phyloP scores from a whole-genome alignment of 1,284 basidiomycete species.

The Ganoderma lingzhi region DNA sequence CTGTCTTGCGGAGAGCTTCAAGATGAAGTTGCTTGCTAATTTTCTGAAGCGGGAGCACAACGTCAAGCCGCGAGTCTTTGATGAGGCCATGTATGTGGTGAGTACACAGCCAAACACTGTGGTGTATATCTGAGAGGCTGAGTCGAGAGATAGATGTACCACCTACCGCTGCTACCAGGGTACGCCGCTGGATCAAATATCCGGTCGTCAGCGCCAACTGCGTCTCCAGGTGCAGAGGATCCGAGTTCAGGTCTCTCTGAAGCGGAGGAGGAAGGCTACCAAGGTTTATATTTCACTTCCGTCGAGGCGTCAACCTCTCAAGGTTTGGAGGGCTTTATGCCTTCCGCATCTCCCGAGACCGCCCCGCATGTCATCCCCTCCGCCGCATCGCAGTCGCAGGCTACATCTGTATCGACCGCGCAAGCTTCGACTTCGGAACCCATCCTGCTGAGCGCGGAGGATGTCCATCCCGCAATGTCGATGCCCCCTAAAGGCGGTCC shows the following conservation, averaged over 20 bases:
- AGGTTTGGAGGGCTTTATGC: constrained; percentile 60
- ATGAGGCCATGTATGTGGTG: constrained; percentile 93
- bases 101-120: constrained; percentile 44
- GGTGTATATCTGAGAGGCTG: not conserved
- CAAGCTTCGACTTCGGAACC: constrained; percentile 4
- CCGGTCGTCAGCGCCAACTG: constrained; percentile 79
- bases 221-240: constrained; percentile 62
- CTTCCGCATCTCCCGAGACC: constrained; percentile 54
- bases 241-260: constrained; percentile 77
- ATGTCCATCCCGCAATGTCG: constrained; percentile 21
- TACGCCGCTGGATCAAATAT: constrained; percentile 89
- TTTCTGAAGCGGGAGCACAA: constrained; percentile 96
- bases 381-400: constrained; percentile 3
- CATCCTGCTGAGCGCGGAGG: constrained; percentile 19
- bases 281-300: constrained; percentile 82
- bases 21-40: constrained; percentile 81
- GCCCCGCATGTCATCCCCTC: constrained; percentile 31
- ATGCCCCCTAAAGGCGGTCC: constrained; percentile 14
- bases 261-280: constrained; percentile 90
- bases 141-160: constrained; percentile 73
- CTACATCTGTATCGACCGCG: not conserved
- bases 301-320: constrained; percentile 38
- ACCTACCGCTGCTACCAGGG: constrained; percentile 90
- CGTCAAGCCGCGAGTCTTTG: constrained; percentile 88
- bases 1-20: constrained; percentile 85